These are phyloP conservation scores for Phaeotremella skinneri DNA, from an alignment of 768 basidiomycete genomes.

Conservation along the genomic window DNA sequence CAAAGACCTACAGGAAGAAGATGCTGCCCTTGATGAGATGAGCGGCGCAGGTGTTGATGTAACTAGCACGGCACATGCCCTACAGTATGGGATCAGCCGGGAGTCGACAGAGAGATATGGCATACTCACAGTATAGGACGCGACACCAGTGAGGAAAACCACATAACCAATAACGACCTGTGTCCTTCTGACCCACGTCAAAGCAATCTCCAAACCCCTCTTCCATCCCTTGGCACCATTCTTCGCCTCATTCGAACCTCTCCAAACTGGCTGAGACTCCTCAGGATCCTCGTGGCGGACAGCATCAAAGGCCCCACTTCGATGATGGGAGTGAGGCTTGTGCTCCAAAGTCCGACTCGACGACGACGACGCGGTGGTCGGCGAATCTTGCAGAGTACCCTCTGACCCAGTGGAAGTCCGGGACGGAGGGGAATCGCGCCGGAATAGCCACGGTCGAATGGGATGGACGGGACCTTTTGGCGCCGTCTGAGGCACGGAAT, in stretches of 20 bases:
- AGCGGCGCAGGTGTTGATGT: conserved; percentile 70
- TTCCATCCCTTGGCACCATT: conserved; percentile 7
- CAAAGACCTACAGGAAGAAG: conserved; percentile 64
- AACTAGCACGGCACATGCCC: conserved; percentile 77
- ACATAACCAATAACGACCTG: conserved; percentile 72
- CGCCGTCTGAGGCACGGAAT: conserved; percentile 2
- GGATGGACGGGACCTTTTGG: conserved; percentile 5
- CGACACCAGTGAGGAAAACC: conserved; percentile 67
- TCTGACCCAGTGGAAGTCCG: conserved; percentile 30
- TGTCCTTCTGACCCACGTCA: conserved; percentile 56
- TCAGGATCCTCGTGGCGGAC: conserved; percentile 21
- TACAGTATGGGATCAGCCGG: conserved; percentile 3
- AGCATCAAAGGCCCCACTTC: conserved; percentile 20
- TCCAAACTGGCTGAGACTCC: conserved; percentile 17
- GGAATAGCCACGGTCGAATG: conserved; percentile 21
- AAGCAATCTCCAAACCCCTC: conserved; percentile 35
- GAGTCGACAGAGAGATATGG: background rate
- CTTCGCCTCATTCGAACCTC: background rate
- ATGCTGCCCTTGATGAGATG: conserved; percentile 84
- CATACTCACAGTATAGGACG: conserved; percentile 63
- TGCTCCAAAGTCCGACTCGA: conserved; percentile 15
- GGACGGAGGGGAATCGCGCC: conserved; percentile 24
- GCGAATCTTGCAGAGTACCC: conserved; percentile 35
- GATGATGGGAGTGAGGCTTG: conserved; percentile 10
- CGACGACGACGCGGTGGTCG: conserved; percentile 10